These are phyloP conservation scores for Monilinia aucupariae DNA, from an alignment of 2,329 filamentous ascomycete species.

Conservation along the genomic window DNA sequence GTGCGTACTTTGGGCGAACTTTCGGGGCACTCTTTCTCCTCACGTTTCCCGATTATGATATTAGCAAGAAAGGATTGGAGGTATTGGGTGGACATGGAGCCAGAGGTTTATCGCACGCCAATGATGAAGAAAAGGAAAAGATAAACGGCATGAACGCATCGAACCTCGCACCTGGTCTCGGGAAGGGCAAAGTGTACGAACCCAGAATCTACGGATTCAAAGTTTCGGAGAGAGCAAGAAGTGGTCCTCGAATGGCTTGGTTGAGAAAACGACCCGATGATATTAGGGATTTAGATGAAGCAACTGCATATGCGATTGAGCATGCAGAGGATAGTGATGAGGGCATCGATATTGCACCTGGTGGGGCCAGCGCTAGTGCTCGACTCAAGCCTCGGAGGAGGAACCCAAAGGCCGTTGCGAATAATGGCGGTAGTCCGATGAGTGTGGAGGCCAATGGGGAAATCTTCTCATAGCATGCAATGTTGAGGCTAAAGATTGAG, in stretches of 20 bases:
- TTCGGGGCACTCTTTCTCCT: constrained; percentile 97
- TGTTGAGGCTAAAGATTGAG: not conserved
- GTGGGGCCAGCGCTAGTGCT: constrained; percentile 9
- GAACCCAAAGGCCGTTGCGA: constrained; percentile 4
- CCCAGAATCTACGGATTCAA: constrained; percentile 95
- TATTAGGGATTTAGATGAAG: constrained; percentile 79
- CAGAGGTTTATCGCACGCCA: constrained; percentile 39
- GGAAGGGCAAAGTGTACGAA: constrained; percentile 79
- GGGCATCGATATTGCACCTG: constrained; percentile 36
- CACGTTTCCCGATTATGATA: constrained; percentile 93
- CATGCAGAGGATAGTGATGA: constrained; percentile 54
- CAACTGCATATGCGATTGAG: constrained; percentile 48
- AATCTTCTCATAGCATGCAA: constrained; percentile 20
- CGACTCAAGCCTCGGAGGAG: constrained; percentile 11
- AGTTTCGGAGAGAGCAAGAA: constrained; percentile 83
- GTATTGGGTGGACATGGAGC: constrained; percentile 41
- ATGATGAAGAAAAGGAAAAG: constrained; percentile 41
- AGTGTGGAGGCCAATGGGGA: constrained; percentile 31
- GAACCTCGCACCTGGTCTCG: constrained; percentile 86
- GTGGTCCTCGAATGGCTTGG: constrained; percentile 96
- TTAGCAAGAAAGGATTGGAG: constrained; percentile 65
- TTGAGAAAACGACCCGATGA: constrained; percentile 76
- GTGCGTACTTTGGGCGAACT: constrained; percentile 95
- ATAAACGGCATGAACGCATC: constrained; percentile 83
- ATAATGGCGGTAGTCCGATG: constrained; percentile 34